A percentile compares a stretch with the other conserved stretches of the same genome.
Conservation (phyloP, 1,284 basidiomycete genomes). For the Cryptococcus sp. region DNA sequence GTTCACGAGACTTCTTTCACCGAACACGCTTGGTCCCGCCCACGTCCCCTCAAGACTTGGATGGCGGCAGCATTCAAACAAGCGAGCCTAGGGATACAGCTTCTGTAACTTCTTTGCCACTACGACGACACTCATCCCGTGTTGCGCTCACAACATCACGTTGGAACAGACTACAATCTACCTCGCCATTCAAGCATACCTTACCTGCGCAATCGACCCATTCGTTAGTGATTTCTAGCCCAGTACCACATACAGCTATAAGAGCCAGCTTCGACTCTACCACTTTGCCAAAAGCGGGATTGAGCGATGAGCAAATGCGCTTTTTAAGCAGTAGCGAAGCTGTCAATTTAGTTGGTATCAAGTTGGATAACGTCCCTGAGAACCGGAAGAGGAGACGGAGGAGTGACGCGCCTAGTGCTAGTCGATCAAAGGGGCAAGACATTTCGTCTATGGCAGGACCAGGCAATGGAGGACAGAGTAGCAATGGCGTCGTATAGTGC, state of each 20-base stretch:
- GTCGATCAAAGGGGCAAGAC: too few species aligned
- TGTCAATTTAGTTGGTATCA: constrained; percentile 24
- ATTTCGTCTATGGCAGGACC: too few species aligned
- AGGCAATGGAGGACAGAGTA: too few species aligned
- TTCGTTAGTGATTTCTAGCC: constrained; percentile 30
- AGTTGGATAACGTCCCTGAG: constrained; percentile 25
- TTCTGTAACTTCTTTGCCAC: constrained; percentile 22
- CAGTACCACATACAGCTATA: constrained; percentile 30
- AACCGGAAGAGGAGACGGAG: constrained; percentile 18
- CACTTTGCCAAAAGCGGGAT: constrained; percentile 26
- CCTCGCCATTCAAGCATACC: constrained; percentile 5
- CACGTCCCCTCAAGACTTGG: not conserved
- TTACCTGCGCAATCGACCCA: constrained; percentile 34
- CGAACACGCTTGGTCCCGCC: constrained; percentile 21
- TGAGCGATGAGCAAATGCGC: constrained; percentile 33
- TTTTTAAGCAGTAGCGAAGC: constrained; percentile 31
- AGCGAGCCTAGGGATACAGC: not conserved
- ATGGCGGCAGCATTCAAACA: too few species aligned
- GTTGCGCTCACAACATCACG: constrained; percentile 11
- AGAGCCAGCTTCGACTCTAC: constrained; percentile 30
- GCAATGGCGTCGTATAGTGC: too few species aligned
- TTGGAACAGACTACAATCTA: not conserved
- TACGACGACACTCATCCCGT: constrained; percentile 25
- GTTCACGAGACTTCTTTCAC: constrained; percentile 26
- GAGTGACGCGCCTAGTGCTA: not conserved